These are phyloP conservation scores for Colletotrichum sp. DNA, from an alignment of 2,329 filamentous ascomycete genomes.

Conservation along the genomic window DNA sequence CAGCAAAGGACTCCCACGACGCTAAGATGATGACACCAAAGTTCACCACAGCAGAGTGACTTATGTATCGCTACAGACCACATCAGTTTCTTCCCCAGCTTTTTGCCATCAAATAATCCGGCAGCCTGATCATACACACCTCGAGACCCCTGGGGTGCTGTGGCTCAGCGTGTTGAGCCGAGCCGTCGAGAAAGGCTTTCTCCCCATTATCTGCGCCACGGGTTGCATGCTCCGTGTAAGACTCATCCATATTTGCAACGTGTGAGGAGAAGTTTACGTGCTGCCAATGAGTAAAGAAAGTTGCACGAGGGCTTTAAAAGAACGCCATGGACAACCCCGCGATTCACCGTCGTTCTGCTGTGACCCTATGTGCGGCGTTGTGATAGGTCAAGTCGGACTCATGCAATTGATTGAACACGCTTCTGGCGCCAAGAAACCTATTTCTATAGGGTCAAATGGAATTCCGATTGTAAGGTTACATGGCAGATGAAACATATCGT, in stretches of 20 bases:
- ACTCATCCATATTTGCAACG: background rate
- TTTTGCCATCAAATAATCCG: background rate
- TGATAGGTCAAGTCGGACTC: background rate
- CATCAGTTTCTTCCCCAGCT: background rate
- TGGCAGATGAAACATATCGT: background rate
- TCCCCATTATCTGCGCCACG: background rate
- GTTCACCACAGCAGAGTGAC: background rate
- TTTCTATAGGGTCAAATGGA: background rate
- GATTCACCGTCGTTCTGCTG: background rate
- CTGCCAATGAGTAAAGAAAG: accelerated
- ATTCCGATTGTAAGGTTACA: background rate
- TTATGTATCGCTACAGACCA: background rate
- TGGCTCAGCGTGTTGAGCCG: background rate
- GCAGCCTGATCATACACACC: background rate
- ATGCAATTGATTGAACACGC: background rate
- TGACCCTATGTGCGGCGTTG: background rate
- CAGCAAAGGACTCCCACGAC: background rate
- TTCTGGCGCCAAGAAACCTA: background rate
- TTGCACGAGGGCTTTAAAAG: background rate
- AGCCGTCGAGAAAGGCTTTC: background rate
- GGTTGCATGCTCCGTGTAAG: background rate
- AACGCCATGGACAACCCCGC: background rate
- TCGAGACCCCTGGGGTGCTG: background rate
- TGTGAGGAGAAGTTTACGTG: background rate
- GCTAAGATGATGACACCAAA: background rate